Evolutionary conservation across 2,329 filamentous ascomycete species (phyloP), one percentile per base, ranked within the genome.

Genomic region (Paramyrothecium sp.): DNA sequence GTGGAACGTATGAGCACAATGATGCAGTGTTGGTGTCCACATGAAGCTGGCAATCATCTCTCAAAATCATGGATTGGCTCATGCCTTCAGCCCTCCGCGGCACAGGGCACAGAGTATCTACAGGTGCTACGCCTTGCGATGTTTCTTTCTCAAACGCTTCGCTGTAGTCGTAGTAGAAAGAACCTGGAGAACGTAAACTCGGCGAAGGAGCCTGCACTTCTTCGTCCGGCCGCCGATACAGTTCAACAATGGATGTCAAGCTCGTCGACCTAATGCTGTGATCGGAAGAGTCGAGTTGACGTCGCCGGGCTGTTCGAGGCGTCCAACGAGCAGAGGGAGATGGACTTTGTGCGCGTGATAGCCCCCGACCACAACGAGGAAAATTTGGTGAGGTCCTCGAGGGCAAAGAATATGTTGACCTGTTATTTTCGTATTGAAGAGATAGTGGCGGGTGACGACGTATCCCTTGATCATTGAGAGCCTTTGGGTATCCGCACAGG

Each of bases 161-260:
- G 19, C 73, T 78, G 62, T 83, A 83, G 63, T 84, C 81, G 59
- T 83, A 83, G 63, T 82, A 83, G 44, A 78, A 72, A 48, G 77
- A 71, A 57, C 73, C 64, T 38, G 63, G 56, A 50, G 69, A 61
- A 56, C 68, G 71, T n/a, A 70, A 30, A 30, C 26, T 10, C 10
- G 26, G 26, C 5, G 58, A 30, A 64, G 57, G 38, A 65, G 68
- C 3, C 63, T 67, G 34, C 61, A 61, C 20, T 63, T 67, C 47
- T 67, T 70, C 60, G 20, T 60, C 57, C 7, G 67, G 67, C 26
- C 66, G 65, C 41, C 68, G 69, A 54, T 83, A 81, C 73, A 81
- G 78, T 57, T 81, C 78, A 12, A 79, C 74, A 54, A 80, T 76
- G 2, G 81, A 83, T 17, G 78, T 80, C 48, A 83, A 63, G 59